Evolutionary conservation across 139 green algal species (phyloP).

Genomic region (Chlamydomonas sp.): DNA sequence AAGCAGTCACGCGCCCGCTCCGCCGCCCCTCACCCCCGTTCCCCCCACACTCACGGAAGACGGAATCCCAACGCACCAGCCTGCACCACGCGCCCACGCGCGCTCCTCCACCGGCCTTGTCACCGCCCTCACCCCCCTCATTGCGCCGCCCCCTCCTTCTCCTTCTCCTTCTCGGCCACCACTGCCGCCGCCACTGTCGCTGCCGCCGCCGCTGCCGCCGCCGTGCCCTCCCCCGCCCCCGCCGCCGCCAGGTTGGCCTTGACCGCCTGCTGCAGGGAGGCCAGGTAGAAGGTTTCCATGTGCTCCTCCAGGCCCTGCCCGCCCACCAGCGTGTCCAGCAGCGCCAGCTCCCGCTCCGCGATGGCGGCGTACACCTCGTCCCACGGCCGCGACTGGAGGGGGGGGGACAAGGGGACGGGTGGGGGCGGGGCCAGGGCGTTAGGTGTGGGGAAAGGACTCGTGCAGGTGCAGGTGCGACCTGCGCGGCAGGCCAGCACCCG

Average conservation of each 20-base stretch:
- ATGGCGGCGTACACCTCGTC: constrained; percentile 56
- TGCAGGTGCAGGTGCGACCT: too few species aligned
- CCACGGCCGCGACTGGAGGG: constrained; percentile 18
- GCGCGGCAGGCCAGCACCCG: too few species aligned
- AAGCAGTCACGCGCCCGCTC: too few species aligned
- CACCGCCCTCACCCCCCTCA: too few species aligned
- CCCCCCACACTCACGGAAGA: too few species aligned
- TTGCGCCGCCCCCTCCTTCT: neutral
- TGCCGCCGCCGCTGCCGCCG: neutral
- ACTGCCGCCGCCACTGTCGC: too few species aligned
- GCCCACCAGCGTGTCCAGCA: constrained; percentile 61
- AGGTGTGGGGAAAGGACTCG: too few species aligned
- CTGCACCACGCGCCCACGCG: too few species aligned
- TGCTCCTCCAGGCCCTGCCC: constrained; percentile 65
- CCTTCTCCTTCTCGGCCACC: neutral
- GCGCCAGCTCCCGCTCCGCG: constrained; percentile 55
- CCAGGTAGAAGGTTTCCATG: constrained; percentile 70
- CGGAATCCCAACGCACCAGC: too few species aligned
- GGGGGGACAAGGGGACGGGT: neutral
- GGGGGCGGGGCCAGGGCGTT: neutral
- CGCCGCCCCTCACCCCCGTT: too few species aligned
- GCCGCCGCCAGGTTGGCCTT: neutral
- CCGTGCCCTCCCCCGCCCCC: neutral
- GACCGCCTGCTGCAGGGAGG: constrained; percentile 35
- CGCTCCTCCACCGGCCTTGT: too few species aligned